Conservation (phyloP, 1,284 basidiomycete species). For the Papiliotrema fonsecae region DNA sequence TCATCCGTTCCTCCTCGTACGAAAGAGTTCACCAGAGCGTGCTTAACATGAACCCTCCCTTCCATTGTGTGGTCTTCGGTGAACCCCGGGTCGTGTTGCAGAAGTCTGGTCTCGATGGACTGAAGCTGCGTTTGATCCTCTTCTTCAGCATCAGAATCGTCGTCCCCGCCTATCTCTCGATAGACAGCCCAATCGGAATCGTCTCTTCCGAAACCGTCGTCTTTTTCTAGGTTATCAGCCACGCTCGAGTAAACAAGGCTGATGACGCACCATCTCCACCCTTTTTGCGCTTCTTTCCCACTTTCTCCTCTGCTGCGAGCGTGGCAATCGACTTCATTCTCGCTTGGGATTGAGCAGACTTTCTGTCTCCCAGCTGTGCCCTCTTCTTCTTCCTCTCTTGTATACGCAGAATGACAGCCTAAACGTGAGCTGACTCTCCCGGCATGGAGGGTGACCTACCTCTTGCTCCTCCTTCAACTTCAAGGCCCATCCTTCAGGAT, state of each 20-base stretch:
- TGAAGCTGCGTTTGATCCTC: conserved; percentile 75
- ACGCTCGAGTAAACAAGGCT: neutral
- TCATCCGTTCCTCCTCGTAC: conserved; percentile 56
- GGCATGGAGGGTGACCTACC: conserved; percentile 49
- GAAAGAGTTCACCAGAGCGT: conserved; percentile 80
- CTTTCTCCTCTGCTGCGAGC: conserved; percentile 76
- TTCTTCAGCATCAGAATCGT: conserved; percentile 92
- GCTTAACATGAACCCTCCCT: conserved; percentile 67
- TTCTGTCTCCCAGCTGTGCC: conserved; percentile 81
- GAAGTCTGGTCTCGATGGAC: conserved; percentile 72
- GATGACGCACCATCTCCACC: conserved; percentile 63
- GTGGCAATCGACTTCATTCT: conserved; percentile 96
- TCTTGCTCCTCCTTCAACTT: conserved; percentile 72
- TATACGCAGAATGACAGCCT: conserved; percentile 77
- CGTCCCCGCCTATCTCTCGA: conserved; percentile 84
- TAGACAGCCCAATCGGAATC: conserved; percentile 98
- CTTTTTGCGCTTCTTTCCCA: conserved; percentile 65
- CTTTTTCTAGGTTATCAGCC: conserved; percentile 48
- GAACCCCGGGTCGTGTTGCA: conserved; percentile 79
- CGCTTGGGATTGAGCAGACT: conserved; percentile 91
- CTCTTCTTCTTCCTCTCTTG: conserved; percentile 76
- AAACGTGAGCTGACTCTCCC: neutral
- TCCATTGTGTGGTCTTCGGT: conserved; percentile 76
- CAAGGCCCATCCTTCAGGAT: conserved; percentile 67
- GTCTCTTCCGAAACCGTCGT: conserved; percentile 91